phyloP scores from a whole-genome alignment of 495 filamentous ascomycete species.

The Ascodesmis nigricans region DNA sequence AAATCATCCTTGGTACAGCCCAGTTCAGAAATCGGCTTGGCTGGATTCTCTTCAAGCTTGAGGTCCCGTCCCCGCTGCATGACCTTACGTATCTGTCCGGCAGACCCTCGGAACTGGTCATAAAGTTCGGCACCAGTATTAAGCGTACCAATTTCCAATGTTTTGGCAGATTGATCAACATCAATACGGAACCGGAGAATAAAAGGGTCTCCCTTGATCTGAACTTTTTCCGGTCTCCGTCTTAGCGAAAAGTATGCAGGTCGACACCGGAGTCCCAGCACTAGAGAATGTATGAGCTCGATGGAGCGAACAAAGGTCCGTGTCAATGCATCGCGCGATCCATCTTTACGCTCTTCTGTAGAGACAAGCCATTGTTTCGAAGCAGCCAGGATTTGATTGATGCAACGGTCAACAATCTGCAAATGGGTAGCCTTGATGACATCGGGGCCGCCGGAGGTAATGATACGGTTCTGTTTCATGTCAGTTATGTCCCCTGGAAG shows the following conservation, averaged over 20 bases:
- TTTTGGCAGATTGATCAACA: too few relatives aligned
- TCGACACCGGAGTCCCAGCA: too few relatives aligned
- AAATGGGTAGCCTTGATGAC: conserved; percentile 51
- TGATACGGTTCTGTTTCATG: conserved; percentile 12
- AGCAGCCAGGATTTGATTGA: too few relatives aligned
- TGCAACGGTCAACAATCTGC: conserved; percentile 51
- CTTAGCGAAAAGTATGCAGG: too few relatives aligned
- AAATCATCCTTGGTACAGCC: conserved; percentile 24
- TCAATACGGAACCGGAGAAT: too few relatives aligned
- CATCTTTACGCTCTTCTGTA: too few relatives aligned
- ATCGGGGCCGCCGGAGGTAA: conserved; percentile 12
- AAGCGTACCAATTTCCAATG: conserved; percentile 18
- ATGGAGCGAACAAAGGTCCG: too few relatives aligned
- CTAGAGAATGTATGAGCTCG: too few relatives aligned
- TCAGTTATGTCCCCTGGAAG: conserved; percentile 24
- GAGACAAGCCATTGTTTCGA: too few relatives aligned
- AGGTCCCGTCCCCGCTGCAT: conserved; percentile 16
- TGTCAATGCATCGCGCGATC: too few relatives aligned
- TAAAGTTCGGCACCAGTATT: conserved; percentile 20
- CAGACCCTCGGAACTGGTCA: conserved; percentile 13
- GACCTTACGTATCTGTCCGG: conserved; percentile 13
- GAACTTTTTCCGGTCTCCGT: too few relatives aligned
- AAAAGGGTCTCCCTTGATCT: too few relatives aligned
- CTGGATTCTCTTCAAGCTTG: conserved; percentile 14
- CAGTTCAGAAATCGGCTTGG: conserved; percentile 17